Conservation (phyloP, 1,284 basidiomycete genomes). For the Coniferiporia weirii region DNA sequence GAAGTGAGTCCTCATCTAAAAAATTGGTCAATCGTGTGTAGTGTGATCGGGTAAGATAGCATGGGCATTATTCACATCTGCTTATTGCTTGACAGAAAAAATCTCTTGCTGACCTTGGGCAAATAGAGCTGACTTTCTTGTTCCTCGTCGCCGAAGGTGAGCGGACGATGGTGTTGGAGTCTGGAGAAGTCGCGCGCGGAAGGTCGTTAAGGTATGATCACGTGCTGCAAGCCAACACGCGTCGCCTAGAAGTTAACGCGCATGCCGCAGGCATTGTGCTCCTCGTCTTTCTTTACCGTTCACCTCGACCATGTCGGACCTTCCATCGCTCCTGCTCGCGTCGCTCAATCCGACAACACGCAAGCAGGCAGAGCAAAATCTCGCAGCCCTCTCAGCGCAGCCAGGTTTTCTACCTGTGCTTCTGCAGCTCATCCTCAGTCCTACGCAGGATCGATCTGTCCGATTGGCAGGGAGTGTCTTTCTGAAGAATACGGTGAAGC, state of each 20-base stretch:
- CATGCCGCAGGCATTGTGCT: neutral
- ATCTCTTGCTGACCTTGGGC: too few relatives aligned
- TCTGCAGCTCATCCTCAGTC: slow-evolving; percentile 67
- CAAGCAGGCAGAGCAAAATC: slow-evolving; percentile 76
- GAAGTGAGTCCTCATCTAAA: too few relatives aligned
- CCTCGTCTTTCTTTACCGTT: neutral
- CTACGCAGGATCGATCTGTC: slow-evolving; percentile 61
- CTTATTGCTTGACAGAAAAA: too few relatives aligned
- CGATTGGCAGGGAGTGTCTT: slow-evolving; percentile 81
- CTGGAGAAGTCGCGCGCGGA: neutral
- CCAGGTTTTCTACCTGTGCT: slow-evolving; percentile 75
- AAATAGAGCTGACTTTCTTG: too few relatives aligned
- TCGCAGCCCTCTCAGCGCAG: slow-evolving; percentile 63
- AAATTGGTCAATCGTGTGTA: too few relatives aligned
- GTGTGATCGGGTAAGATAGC: too few relatives aligned
- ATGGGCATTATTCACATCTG: too few relatives aligned
- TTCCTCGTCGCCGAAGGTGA: too few relatives aligned
- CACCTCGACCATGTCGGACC: slow-evolving; percentile 39
- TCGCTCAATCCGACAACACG: slow-evolving; percentile 71
- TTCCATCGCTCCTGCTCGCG: slow-evolving; percentile 60
- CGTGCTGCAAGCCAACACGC: neutral
- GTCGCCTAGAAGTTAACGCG: neutral
- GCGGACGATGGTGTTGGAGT: neutral
- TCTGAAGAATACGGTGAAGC: slow-evolving; percentile 84
- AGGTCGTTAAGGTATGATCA: neutral